Base-by-base conservation (phyloP, 176 grass and related monocot species). In the Bromus sterilis region DNA sequence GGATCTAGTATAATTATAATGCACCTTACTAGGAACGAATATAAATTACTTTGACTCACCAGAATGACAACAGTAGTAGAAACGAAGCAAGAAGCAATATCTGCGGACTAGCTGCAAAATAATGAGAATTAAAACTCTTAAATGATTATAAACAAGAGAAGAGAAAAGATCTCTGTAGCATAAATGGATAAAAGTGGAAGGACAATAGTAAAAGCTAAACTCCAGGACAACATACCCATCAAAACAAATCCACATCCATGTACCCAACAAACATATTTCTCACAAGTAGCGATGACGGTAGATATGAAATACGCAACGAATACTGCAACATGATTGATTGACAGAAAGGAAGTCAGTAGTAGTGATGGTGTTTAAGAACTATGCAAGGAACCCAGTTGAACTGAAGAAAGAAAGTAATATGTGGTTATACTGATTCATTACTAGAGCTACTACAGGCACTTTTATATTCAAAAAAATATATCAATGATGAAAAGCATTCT, bases 241-340 rank as follows among this genome's bases (percentile, higher is more conserved):
- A 99, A 87, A 83, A 96, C 62, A 86, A 99, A 99, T 84, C 93
- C 93, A 70, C 97, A 99, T 48, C 93, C 89, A 82, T 93, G 93
- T 15, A 92, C 72, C 97, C 97, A 99, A 79, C 87, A 99, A 74
- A 84, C 85, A 93, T 93, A 99, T 73, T 83, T 86, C 87, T 93
- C 63, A 82, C 97, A 99, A 65, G 93, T 96, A 85, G 85, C 97
- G 39, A 94, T 80, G 81, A 93, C 56, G 10, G 91, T 90, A 80
- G 71, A 88, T 53, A 90, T 64, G 36, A 99, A 93, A 91, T 88
- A 93, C 32, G 44, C 48, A 68, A 96, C 58, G 83, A 93, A 96
- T 32, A 94, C 97, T 99, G 63, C 70, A 78, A 89, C 24, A 84
- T 29, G 46, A 29, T 75, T 29, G 46, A 29, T 75, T 75, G 23